Evolutionary conservation across 1,284 basidiomycete genomes (phyloP).

Genomic region (Heimioporus retisporus): DNA sequence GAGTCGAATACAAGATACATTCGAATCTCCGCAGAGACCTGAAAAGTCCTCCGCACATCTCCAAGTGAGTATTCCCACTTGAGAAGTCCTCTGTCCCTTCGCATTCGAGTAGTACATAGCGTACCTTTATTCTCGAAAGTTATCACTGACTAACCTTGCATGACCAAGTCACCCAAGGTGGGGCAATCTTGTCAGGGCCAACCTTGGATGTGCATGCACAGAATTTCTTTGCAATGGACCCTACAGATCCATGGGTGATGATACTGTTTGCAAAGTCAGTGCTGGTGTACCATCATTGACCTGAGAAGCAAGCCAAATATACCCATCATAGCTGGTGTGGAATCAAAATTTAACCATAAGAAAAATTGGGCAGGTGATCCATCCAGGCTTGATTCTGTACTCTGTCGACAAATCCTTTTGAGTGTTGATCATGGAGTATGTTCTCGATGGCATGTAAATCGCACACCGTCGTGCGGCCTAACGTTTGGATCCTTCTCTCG

Average conservation of each 20-base stretch:
- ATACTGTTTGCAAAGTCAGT: constrained; percentile 40
- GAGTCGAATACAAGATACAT: no score
- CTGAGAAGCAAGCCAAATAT: constrained; percentile 15
- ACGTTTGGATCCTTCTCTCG: constrained; percentile 11
- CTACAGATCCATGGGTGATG: constrained; percentile 37
- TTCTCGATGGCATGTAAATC: constrained; percentile 54
- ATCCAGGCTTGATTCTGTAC: constrained; percentile 56
- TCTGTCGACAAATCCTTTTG: constrained; percentile 53
- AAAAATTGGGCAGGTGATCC: constrained; percentile 54
- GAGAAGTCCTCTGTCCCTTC: no score
- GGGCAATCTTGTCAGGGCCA: constrained; percentile 25
- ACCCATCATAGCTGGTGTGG: constrained; percentile 13
- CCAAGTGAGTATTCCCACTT: no score
- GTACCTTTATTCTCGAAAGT: no score
- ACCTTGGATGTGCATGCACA: constrained; percentile 21
- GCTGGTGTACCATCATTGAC: constrained; percentile 28
- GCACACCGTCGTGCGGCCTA: no score
- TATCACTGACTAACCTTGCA: no score
- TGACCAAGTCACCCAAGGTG: constrained; percentile 34
- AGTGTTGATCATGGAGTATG: constrained; percentile 56
- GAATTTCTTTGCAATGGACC: constrained; percentile 44
- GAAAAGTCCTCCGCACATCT: no score
- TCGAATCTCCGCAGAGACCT: no score
- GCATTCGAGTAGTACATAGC: no score
- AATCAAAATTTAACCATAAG: no score